Conservation (phyloP, 176 grass and related monocot species). For the Carex scoparia region DNA sequence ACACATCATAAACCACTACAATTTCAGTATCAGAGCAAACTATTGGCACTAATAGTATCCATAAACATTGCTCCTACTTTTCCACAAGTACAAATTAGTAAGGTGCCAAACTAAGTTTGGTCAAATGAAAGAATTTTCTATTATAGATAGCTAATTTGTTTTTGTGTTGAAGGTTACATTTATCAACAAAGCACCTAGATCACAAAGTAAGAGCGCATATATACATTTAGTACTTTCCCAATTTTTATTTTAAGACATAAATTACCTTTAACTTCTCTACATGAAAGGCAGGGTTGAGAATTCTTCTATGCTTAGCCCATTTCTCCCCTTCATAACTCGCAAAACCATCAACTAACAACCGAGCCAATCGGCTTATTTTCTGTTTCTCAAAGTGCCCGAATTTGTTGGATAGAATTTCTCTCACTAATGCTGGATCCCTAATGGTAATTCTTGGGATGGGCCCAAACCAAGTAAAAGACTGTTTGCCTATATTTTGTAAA, state of each 20-base stretch:
- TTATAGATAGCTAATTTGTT: not conserved
- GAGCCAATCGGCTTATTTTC: not conserved
- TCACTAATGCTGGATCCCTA: conserved; percentile 42
- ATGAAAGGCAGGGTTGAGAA: conserved; percentile 74
- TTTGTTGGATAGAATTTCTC: conserved; percentile 59
- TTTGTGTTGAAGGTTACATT: not conserved
- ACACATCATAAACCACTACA: too few relatives aligned
- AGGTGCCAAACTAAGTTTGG: not conserved
- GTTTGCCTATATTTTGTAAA: conserved; percentile 39
- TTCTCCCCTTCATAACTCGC: conserved; percentile 49
- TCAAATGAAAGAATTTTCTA: not conserved
- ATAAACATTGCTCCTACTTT: not conserved
- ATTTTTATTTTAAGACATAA: not conserved
- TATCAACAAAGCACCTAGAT: not conserved
- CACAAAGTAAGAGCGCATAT: not conserved
- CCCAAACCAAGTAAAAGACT: conserved; percentile 60
- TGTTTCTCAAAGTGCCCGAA: conserved; percentile 55
- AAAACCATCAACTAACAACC: conserved; percentile 35
- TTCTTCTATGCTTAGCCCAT: conserved; percentile 73
- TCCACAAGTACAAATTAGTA: not conserved
- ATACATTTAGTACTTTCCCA: not conserved
- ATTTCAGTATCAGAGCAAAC: not conserved
- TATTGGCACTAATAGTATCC: not conserved
- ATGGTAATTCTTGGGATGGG: conserved; percentile 38
- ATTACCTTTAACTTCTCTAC: conserved; percentile 66